Base-by-base conservation (phyloP, 345 rosid genomes). In the Brassica rapa region DNA sequence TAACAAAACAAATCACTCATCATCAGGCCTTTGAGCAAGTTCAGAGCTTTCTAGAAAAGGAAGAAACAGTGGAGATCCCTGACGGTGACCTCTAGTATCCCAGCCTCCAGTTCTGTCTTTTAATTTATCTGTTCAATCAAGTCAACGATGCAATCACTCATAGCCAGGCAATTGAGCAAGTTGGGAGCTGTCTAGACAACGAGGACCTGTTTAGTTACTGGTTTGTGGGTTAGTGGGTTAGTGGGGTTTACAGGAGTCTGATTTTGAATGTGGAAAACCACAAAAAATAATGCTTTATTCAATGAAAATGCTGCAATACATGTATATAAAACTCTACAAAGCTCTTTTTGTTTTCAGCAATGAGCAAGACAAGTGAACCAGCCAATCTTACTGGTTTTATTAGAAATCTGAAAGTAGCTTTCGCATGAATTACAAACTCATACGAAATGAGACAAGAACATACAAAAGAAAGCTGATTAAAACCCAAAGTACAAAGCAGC, bases 161-260 rank as follows among this genome's bases (percentile, higher is more conserved):
- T 15, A 5, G 37, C 16, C 84, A 86, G 90, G 86, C 91, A 33
- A 83, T 87, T 69, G 88, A 88, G 72, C 81, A 89, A 82, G 91
- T 91, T 23, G 79, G 76, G 78, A 66, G 46, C 68, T 82, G 68
- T 73, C 77, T 88, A 19, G 65, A 70, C 68, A 76, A 80, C 21
- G 82, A 78, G 59, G 85, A 74, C 37, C 73, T 66, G 60, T 70
- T 63, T 10, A 11, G n/a, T 41, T 41, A 4, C 71, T 70, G 23
- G 75, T 63, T 65, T 55, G 37, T n/a, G 64, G 11, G 41, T 62
- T 64, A 70, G 25, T 14, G 2, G 53, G 19, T 19, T 19, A 19
- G 21, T 19, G 21, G 21, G 35, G 64, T 59, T 71, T 62, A 37
- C 43, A 66, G 8, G 21, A 57, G 21, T 57, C 41, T 37, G 62